phyloP scores from a whole-genome alignment of 768 basidiomycete genomes.

The Pleurotus djamor region DNA sequence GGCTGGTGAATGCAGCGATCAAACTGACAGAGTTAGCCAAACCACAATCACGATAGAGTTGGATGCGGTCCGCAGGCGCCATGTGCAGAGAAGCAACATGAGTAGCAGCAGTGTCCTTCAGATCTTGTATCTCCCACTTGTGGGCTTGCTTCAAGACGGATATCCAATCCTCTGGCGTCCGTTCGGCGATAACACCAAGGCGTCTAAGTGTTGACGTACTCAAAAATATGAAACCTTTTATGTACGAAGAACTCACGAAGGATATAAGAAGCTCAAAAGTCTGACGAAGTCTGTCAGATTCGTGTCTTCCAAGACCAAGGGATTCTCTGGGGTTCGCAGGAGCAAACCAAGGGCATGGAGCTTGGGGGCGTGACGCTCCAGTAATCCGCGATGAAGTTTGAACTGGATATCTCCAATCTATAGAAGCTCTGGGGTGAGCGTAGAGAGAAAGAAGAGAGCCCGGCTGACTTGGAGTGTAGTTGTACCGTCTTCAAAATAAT shows the following conservation, averaged over 20 bases:
- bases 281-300: neutral
- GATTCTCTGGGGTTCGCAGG: neutral
- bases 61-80: neutral
- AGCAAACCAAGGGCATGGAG: neutral
- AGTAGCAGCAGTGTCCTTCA: neutral
- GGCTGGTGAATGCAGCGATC: neutral
- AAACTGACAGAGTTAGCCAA: neutral
- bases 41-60: neutral
- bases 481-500: neutral
- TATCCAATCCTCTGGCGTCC: neutral
- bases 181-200: neutral
- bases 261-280: constrained; percentile 1
- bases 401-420: neutral
- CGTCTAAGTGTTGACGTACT: neutral
- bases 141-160: constrained; percentile 4
- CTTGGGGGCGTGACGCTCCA: neutral
- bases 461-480: neutral
- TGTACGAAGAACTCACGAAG: neutral
- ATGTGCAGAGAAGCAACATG: neutral
- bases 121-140: neutral
- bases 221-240: neutral
- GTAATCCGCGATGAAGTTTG: neutral
- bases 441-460: neutral
- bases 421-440: neutral
- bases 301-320: neutral